Percentiles rank a stretch among this genome's conserved stretches.
phyloP scores from a whole-genome alignment of 352 stramenopile species.

The Globisporangium sylvaticum region DNA sequence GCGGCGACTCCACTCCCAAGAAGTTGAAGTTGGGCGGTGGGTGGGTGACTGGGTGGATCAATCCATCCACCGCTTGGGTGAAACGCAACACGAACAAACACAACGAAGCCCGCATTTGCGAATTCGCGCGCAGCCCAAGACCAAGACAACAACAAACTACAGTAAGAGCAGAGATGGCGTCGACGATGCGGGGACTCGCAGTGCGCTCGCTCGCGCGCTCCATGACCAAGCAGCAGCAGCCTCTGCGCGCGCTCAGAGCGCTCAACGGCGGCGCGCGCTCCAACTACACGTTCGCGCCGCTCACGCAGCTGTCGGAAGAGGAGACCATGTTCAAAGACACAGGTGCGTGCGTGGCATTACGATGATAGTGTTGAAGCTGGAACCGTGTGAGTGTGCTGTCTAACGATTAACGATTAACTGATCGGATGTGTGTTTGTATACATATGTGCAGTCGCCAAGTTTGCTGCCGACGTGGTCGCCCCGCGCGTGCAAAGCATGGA shows the following conservation, averaged over 20 bases:
- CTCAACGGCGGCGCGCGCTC: constrained; percentile 5
- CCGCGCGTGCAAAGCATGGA: constrained; percentile 94
- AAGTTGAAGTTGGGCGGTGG: constrained; percentile 3
- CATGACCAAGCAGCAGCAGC: constrained; percentile 1
- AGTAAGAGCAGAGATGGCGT: constrained; percentile 4
- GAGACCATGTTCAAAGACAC: constrained; percentile 72
- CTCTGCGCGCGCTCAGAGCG: neutral
- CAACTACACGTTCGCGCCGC: constrained; percentile 29
- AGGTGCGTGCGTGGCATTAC: constrained; percentile 10
- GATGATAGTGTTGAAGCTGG: neutral
- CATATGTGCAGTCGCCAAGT: constrained; percentile 62
- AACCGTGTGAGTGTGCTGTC: neutral
- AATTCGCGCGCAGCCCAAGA: neutral
- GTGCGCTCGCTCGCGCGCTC: constrained; percentile 3
- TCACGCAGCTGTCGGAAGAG: constrained; percentile 62
- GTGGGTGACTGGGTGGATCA: constrained; percentile 3
- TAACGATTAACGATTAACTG: neutral
- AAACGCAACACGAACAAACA: neutral
- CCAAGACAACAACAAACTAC: neutral
- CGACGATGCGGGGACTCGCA: constrained; percentile 5
- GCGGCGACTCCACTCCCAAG: no score
- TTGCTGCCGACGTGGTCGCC: constrained; percentile 80
- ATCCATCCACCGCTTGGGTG: neutral
- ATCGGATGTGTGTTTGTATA: constrained; percentile 7
- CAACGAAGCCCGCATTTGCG: constrained; percentile 1